Conservation (phyloP, 495 filamentous ascomycete genomes). For the Tuber aestivum region DNA sequence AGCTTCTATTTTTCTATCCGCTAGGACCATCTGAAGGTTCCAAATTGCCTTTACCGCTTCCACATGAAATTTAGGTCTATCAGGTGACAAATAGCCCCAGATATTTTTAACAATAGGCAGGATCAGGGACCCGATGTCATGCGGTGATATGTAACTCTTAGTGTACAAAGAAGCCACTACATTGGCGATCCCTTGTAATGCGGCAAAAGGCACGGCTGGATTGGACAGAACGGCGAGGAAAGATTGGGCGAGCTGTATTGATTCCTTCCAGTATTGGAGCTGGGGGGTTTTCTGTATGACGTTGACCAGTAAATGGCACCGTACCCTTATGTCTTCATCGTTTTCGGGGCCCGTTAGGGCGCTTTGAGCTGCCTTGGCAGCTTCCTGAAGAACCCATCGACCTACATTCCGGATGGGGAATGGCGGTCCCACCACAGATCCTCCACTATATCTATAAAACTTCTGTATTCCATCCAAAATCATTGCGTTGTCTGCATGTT, state of each 20-base stretch:
- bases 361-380: constrained; percentile 20
- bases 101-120: constrained; percentile 61
- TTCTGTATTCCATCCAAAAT: constrained; percentile 56
- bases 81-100: constrained; percentile 72
- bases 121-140: constrained; percentile 56
- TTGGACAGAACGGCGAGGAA: constrained; percentile 31
- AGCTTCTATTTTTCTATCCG: constrained; percentile 64
- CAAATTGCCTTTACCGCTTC: constrained; percentile 82
- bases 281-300: constrained; percentile 37
- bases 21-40: constrained; percentile 66
- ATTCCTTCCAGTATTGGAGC: constrained; percentile 21
- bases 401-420: constrained; percentile 32
- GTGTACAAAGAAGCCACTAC: constrained; percentile 38
- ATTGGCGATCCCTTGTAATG: constrained; percentile 38
- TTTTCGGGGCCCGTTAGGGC: constrained; percentile 4
- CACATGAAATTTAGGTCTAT: constrained; percentile 84
- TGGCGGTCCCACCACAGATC: constrained; percentile 12
- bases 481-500: constrained; percentile 38
- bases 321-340: constrained; percentile 30
- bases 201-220: constrained; percentile 26
- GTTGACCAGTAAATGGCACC: constrained; percentile 38
- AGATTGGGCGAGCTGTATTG: constrained; percentile 27
- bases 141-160: constrained; percentile 36
- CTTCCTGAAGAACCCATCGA: constrained; percentile 30
- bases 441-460: constrained; percentile 53